Base-by-base conservation (phyloP, 2,329 filamentous ascomycete genomes). In the Diaporthe batatas region DNA sequence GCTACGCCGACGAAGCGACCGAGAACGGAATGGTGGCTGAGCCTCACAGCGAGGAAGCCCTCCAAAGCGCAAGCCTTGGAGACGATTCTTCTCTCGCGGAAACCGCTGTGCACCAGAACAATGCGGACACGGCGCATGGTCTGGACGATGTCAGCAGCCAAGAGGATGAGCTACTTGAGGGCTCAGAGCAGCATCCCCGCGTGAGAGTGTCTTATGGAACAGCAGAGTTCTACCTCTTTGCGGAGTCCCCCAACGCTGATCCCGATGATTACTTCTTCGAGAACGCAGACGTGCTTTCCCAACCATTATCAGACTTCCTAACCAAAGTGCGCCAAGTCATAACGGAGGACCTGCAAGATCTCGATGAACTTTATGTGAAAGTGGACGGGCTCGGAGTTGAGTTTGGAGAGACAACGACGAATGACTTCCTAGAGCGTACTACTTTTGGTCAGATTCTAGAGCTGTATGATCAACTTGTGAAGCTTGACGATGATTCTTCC, bases 301-400 rank as follows among this genome's bases (percentile, higher is more conserved):
- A 82, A 14, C 83, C 82, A 2, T 82, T 89, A 65, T 83, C 85
- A 23, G 79, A 81, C 10, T 80, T 89, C 14, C 76, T 89, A 65
- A 78, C 80, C 23, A 82, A 82, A 6, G 80, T 89, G 39, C 85
- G 87, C 39, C 78, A 79, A 8, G 85, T 88, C 74, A 81, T 89
- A 18, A 78, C 80, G 23, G 81, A 83, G 51, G 87, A 88, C 68
- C 78, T 89, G 3, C 78, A 80, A 6, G 72, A 79, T 4, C 81
- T 83, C 23, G 87, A 89, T 68, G 86, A 89, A 71, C 79, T 89
- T 54, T 81, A 85, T n/a, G 82, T 88, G 53, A 85, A 87, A 73
- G 80, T 89, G 59, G 86, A 88, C 36, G 84, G 87, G 73, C 82
- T 89, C 53, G 86, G 85, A 11, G 80, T 89, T 42, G 86, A 89